Conservation (phyloP, 139 green algal genomes). For the Chara braunii region DNA sequence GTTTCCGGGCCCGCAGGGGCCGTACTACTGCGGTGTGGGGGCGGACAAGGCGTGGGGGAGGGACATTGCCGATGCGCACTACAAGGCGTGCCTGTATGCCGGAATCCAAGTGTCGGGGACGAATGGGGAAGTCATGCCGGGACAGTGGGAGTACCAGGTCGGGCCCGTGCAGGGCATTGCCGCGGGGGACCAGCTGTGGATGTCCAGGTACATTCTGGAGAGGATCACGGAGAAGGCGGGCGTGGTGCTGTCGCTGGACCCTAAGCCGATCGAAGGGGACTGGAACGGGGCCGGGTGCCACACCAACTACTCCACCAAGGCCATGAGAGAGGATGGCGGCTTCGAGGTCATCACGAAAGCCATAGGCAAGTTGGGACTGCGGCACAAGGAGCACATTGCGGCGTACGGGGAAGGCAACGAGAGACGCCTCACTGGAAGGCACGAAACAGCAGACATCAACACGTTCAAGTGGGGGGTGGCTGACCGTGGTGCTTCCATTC, state of each 20-base stretch:
- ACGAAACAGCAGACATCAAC: slow-evolving; percentile 88
- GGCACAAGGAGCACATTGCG: slow-evolving; percentile 65
- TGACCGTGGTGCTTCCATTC: slow-evolving; percentile 90
- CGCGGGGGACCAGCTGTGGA: slow-evolving; percentile 89
- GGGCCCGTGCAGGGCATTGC: slow-evolving; percentile 83
- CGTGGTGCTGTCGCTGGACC: slow-evolving; percentile 86
- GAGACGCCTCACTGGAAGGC: slow-evolving; percentile 87
- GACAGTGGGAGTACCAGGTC: slow-evolving; percentile 92
- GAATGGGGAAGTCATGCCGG: slow-evolving; percentile 97
- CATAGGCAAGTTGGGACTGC: slow-evolving; percentile 80
- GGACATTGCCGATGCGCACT: slow-evolving; percentile 91
- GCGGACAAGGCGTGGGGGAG: slow-evolving; percentile 73
- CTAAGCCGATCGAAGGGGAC: slow-evolving; percentile 86
- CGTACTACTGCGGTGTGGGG: slow-evolving; percentile 94
- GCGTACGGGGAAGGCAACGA: slow-evolving; percentile 92
- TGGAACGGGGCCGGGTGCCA: slow-evolving; percentile 97
- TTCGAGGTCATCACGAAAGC: slow-evolving; percentile 72
- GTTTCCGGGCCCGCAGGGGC: slow-evolving; percentile 61
- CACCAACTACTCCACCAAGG: slow-evolving; percentile 77
- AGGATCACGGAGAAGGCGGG: slow-evolving; percentile 85
- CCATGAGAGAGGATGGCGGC: slow-evolving; percentile 48
- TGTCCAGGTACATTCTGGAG: slow-evolving; percentile 86
- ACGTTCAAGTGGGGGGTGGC: slow-evolving; percentile 95
- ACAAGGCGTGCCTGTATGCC: slow-evolving; percentile 85
- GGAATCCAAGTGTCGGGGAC: slow-evolving; percentile 87